Percentiles rank a stretch among this genome's conserved stretches.
Conservation (phyloP, 2,329 filamentous ascomycete genomes). For the Trematosphaeria pertusa region DNA sequence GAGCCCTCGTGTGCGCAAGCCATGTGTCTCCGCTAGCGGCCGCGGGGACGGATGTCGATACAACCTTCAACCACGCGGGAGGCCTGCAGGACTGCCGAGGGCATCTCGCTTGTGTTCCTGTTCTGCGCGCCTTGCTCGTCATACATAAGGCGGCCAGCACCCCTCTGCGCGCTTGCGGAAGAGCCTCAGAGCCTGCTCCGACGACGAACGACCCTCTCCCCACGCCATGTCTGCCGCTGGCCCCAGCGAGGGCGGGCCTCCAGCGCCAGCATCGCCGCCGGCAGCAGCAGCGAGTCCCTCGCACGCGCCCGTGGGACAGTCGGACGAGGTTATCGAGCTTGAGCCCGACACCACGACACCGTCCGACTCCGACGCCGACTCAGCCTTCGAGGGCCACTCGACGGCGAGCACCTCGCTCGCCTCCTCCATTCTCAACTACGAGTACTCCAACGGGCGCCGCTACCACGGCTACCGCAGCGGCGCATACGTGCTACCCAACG, state of each 20-base stretch:
- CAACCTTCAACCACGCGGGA: no score
- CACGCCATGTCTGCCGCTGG: constrained; percentile 11
- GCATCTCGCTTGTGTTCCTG: no score
- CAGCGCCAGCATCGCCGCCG: constrained; percentile 2
- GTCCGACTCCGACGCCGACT: constrained; percentile 36
- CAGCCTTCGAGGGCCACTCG: constrained; percentile 37
- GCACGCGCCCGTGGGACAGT: neutral
- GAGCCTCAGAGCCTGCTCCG: no score
- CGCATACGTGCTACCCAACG: constrained; percentile 46
- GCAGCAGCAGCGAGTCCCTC: neutral
- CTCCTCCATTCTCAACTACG: constrained; percentile 47
- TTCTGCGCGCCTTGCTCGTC: no score
- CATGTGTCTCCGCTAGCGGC: no score
- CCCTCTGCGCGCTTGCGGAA: no score
- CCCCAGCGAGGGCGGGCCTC: constrained; percentile 15
- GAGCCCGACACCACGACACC: constrained; percentile 32
- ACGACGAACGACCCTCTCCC: neutral
- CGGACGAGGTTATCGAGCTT: constrained; percentile 35
- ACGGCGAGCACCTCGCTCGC: constrained; percentile 42
- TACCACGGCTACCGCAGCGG: constrained; percentile 48
- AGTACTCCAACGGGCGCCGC: constrained; percentile 47
- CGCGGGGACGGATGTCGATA: no score
- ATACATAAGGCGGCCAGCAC: no score
- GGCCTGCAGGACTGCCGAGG: no score
- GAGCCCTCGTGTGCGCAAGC: no score